Evolutionary conservation across 2,329 filamentous ascomycete genomes (phyloP), one percentile per base, ranked within the genome.

Genomic region (Fusarium sp.): DNA sequence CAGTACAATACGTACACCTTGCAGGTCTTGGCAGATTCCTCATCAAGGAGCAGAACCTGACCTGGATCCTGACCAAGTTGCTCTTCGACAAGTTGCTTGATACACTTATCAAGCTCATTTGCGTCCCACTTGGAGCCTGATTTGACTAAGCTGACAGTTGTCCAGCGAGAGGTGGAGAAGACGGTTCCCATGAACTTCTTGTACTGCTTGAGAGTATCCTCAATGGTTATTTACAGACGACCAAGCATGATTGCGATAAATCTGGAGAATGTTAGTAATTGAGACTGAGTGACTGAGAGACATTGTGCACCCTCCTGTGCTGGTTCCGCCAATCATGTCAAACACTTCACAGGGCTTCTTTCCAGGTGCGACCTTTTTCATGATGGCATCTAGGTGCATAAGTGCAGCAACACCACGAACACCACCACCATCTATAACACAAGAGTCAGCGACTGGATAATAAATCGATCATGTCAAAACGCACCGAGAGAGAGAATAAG

Each of bases 141-240:
- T 16, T 44, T 44, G 23, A 44, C 10, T 19, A 28, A 25, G 23
- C 43, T 44, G 23, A 44, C 23, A 11, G 23, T 44, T 28, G 43
- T 44, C 43, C 43, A 44, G 16, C 43, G 43, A 25, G 43, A 44
- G 6, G 23, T 44, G 6, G 43, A 23, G n/a, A 44, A 44, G 1
- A 44, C 43, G 23, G 43, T 44, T 44, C 43, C 43, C 43, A 28
- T 44, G 10, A 44, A 44, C 43, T 44, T 44, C 43, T 44, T 44
- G 43, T 44, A 44, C 3, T 44, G 9, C 23, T 44, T 44, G 6
- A 44, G 16, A 44, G 43, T 23, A 23, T 44, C 43, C 6, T 25
- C 23, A 6, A 44, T 44, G 16, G 23, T 44, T 23, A 44, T 44
- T 8, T 44, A 23, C 4, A 44, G 43, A 5, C 43, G 43, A 9